phyloP scores from a whole-genome alignment of 1,139 yeast genomes.

The Wickerhamomyces sp. region DNA sequence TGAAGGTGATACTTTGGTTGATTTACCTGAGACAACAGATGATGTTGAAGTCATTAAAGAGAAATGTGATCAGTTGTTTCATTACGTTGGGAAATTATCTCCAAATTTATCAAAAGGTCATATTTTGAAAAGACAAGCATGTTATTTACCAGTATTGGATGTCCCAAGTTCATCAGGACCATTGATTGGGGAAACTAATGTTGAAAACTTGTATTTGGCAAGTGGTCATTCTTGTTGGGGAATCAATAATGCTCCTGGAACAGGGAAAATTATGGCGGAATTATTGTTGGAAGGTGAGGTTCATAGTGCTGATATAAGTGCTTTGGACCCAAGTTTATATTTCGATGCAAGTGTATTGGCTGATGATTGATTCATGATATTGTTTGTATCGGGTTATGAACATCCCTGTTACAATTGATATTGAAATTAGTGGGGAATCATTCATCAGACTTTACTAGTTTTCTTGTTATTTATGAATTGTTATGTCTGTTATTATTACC shows the following conservation, averaged over 20 bases:
- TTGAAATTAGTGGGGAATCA: no score
- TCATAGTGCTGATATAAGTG: constrained; percentile 69
- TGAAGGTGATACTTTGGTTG: constrained; percentile 88
- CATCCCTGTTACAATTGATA: no score
- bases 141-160: constrained; percentile 91
- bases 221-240: constrained; percentile 99
- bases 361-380: constrained; percentile 10
- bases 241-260: constrained; percentile 94
- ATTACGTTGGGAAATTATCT: constrained; percentile 75
- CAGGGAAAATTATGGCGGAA: constrained; percentile 91
- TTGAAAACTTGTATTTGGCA: constrained; percentile 70
- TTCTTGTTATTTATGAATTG: no score
- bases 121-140: constrained; percentile 83
- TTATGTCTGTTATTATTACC: no score
- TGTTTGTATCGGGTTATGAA: neutral
- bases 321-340: constrained; percentile 79
- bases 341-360: constrained; percentile 57
- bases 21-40: constrained; percentile 90
- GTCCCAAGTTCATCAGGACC: constrained; percentile 94
- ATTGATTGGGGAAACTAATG: constrained; percentile 87
- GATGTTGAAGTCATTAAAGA: constrained; percentile 86
- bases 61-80: constrained; percentile 83
- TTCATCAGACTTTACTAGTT: no score
- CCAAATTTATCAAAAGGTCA: constrained; percentile 70
- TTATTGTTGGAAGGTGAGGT: constrained; percentile 81